Evolutionary conservation across 2,329 filamentous ascomycete genomes (phyloP), one percentile per base, ranked within the genome.

Genomic region (Myriosclerotinia scirpicola): DNA sequence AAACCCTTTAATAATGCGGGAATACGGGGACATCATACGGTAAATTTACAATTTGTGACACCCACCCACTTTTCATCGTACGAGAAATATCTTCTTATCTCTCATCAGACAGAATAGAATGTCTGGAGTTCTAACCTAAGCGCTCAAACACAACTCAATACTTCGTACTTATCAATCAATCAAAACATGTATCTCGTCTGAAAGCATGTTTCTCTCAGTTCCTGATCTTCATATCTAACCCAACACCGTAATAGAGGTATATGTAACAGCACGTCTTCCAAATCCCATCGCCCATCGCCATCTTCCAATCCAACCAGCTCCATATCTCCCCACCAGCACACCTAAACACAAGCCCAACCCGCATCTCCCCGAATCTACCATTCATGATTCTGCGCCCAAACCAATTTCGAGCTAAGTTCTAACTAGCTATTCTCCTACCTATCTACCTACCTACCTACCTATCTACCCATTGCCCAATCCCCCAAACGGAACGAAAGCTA

Each of bases 321-420:
- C 56, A 48, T 59, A 36, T 59, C 56, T 48, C 56, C 26, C 26
- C 42, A 59, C 56, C 42, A 59, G 40, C 40, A 59, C 40, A 48
- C 12, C 42, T 30, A 48, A 48, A 34, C 20, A 60, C 42, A 60
- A 48, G 44, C 56, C 42, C 44, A 60, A 48, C 42, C 56, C 56
- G 56, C 56, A 22, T 60, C 56, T 60, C 48, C 42, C 42, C 56
- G 56, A 60, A 48, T 36, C 42, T 48, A 48, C 52, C 12, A 54
- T 30, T 26, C 26, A 59, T 48, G n/a, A n/a, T n/a, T 30, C 56
- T 60, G 56, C 56, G 48, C 30, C 12, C 42, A 46, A 17, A 46
- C 17, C 17, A 46, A 46, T 20, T 8, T 20, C 15, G 20, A 46
- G 7, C 17, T 20, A n/a, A 20, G 42, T 17, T 46, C 17, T 7